Evolutionary conservation across 345 rosid genomes (phyloP).

Genomic region (Gossypium bickii): DNA sequence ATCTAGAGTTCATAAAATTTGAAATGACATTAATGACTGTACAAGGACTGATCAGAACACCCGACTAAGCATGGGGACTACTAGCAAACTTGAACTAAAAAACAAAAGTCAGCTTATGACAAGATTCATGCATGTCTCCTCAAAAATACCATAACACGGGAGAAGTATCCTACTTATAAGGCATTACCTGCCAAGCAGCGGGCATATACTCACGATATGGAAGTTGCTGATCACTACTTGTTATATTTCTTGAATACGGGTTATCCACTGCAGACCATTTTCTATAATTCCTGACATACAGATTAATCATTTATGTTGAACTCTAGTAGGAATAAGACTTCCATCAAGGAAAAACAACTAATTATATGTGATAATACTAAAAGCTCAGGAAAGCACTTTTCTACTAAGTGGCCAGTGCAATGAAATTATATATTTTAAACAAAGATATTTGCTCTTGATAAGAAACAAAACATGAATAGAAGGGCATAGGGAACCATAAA

Average conservation of each 20-base stretch:
- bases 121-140: background rate
- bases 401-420: background rate
- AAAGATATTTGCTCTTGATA: background rate
- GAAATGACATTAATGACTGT: background rate
- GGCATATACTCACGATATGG: conserved; percentile 76
- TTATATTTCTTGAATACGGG: conserved; percentile 22
- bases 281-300: conserved; percentile 30
- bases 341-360: background rate
- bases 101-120: background rate
- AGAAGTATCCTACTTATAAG: conserved; percentile 10
- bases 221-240: conserved; percentile 32
- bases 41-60: background rate
- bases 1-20: background rate
- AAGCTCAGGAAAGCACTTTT: background rate
- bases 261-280: conserved; percentile 25
- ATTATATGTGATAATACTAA: background rate
- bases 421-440: background rate
- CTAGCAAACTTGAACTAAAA: background rate
- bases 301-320: conserved; percentile 7
- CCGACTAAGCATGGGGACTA: background rate
- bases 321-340: conserved; percentile 15
- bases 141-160: background rate
- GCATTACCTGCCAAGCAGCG: conserved; percentile 74
- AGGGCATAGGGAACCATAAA: background rate
- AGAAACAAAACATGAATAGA: background rate